Percentiles rank a stretch among this genome's conserved stretches.
These are phyloP conservation scores for Calonectria pauciramosa DNA, from an alignment of 2,329 filamentous ascomycete genomes.

Conservation along the genomic window DNA sequence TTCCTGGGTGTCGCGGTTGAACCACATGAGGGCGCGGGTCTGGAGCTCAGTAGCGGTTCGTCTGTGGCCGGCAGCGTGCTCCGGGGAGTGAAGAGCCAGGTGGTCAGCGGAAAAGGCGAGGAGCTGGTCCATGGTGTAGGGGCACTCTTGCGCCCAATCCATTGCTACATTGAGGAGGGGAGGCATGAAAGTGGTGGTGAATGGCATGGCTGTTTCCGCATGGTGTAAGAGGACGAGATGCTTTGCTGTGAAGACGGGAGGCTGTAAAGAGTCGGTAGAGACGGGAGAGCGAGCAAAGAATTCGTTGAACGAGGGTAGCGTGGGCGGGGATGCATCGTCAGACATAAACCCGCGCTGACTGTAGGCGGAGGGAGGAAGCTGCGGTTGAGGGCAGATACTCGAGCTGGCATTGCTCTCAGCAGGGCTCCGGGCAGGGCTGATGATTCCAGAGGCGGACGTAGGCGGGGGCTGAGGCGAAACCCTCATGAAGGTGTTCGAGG, in stretches of 20 bases:
- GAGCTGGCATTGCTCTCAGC: conserved; percentile 38
- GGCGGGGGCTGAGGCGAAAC: conserved; percentile 24
- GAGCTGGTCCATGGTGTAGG: conserved; percentile 62
- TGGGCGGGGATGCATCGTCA: conserved; percentile 31
- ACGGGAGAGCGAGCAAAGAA: conserved; percentile 34
- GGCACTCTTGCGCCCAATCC: conserved; percentile 50
- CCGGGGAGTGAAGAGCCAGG: conserved; percentile 39
- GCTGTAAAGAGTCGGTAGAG: conserved; percentile 28
- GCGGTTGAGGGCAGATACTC: conserved; percentile 25
- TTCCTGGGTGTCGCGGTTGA: conserved; percentile 50
- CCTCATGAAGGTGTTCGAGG: conserved; percentile 18
- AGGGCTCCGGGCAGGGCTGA: conserved; percentile 39
- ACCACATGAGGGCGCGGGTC: conserved; percentile 57
- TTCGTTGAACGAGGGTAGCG: conserved; percentile 41
- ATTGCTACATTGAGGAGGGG: conserved; percentile 50
- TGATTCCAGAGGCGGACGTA: conserved; percentile 10
- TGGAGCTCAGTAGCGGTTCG: conserved; percentile 60
- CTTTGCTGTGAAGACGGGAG: conserved; percentile 51
- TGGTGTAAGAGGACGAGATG: conserved; percentile 59
- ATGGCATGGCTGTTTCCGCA: conserved; percentile 45
- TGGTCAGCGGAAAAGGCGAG: conserved; percentile 62
- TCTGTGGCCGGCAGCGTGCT: conserved; percentile 37
- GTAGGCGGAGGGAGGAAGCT: conserved; percentile 34
- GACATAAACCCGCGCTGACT: conserved; percentile 17
- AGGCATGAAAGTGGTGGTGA: conserved; percentile 38